Conservation (phyloP, 345 rosid genomes). For the Leavenworthia alabamica region DNA sequence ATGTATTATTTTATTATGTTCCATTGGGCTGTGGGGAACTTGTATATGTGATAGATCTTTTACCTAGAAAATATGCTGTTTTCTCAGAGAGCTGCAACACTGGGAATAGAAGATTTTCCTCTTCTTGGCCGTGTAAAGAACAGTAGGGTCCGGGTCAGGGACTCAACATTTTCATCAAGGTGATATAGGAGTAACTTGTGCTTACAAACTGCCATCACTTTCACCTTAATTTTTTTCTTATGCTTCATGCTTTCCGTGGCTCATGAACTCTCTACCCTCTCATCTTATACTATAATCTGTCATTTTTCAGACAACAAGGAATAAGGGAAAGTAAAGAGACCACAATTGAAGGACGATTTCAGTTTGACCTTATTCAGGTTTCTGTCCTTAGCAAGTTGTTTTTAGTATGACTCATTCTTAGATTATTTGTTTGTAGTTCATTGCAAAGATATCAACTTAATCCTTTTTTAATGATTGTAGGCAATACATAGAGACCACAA, state of each 20-base stretch:
- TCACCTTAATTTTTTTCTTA: neutral
- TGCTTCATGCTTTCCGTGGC: slow-evolving; percentile 4
- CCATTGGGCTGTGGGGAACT: neutral
- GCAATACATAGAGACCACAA: slow-evolving; percentile 84
- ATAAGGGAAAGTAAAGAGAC: slow-evolving; percentile 96
- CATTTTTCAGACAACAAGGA: slow-evolving; percentile 69
- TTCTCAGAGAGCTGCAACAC: slow-evolving; percentile 72
- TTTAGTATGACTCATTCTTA: slow-evolving; percentile 12
- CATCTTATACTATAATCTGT: neutral
- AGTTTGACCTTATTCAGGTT: slow-evolving; percentile 98
- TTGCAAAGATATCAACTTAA: slow-evolving; percentile 7
- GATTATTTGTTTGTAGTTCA: neutral
- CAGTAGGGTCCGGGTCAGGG: slow-evolving; percentile 78
- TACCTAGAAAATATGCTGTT: slow-evolving; percentile 9
- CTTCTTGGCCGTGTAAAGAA: slow-evolving; percentile 79
- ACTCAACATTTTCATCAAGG: slow-evolving; percentile 94
- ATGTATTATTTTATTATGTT: neutral
- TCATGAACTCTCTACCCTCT: neutral
- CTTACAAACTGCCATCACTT: slow-evolving; percentile 9
- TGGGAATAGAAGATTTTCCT: slow-evolving; percentile 87
- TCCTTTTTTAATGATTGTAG: slow-evolving; percentile 32
- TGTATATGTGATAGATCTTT: neutral
- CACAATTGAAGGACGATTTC: slow-evolving; percentile 90
- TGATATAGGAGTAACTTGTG: slow-evolving; percentile 22
- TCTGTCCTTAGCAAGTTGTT: slow-evolving; percentile 17